Evolutionary conservation across 75 land plant genomes (phyloP).

Genomic region (Pinus tabuliformis): DNA sequence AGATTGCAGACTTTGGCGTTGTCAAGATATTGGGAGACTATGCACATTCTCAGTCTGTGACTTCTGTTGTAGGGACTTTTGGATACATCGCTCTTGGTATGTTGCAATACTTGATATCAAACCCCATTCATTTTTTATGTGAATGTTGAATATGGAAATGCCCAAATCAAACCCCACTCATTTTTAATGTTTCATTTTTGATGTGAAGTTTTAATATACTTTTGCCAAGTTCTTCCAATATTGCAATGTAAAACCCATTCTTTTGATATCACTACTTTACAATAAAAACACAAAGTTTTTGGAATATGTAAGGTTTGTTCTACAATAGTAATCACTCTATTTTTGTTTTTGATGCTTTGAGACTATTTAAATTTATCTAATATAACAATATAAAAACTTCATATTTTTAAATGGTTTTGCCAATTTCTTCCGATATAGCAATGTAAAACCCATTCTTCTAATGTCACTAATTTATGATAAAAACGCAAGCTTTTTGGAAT

Average conservation of each 20-base stretch:
- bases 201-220: no score
- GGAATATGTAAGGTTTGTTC: not conserved
- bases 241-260: no score
- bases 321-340: not conserved
- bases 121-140: no score
- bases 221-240: no score
- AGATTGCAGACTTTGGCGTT: slow-evolving; percentile 21
- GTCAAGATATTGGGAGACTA: slow-evolving; percentile 53
- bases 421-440: no score
- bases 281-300: no score
- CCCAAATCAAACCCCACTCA: not conserved
- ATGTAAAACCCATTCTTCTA: not conserved
- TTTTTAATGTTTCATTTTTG: not conserved
- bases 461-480: no score
- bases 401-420: no score
- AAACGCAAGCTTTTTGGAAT: not conserved
- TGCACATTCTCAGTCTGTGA: slow-evolving; percentile 27
- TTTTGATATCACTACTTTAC: no score
- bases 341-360: not conserved
- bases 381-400: no score
- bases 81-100: slow-evolving; percentile 39
- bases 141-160: no score
- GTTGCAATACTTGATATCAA: no score
- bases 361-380: not conserved
- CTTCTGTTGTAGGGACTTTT: slow-evolving; percentile 30